These are phyloP conservation scores for Fraxinus xanthoxyloides DNA, from an alignment of 305 asterid genomes.

Conservation along the genomic window DNA sequence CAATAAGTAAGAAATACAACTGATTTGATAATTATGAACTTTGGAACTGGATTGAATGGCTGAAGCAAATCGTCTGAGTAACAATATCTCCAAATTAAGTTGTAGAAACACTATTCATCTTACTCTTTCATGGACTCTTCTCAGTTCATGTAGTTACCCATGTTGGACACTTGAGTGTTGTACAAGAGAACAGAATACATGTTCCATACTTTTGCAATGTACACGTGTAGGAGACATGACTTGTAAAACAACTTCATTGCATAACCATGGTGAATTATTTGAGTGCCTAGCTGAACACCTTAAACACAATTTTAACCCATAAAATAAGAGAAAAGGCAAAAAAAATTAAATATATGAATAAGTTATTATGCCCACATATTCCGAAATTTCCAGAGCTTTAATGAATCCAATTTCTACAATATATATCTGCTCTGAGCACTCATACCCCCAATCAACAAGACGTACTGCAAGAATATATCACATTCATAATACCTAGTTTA, in stretches of 20 bases:
- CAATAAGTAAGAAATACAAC: too few species aligned
- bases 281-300: background rate
- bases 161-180: background rate
- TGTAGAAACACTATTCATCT: background rate
- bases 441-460: constrained; percentile 11
- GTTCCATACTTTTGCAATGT: background rate
- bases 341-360: background rate
- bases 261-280: background rate
- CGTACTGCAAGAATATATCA: background rate
- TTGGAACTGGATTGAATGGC: too few species aligned
- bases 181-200: background rate
- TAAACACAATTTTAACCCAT: background rate
- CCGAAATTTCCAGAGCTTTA: background rate
- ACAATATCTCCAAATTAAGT: background rate
- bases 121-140: background rate
- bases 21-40: too few species aligned
- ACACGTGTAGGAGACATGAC: background rate
- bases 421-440: constrained; percentile 5
- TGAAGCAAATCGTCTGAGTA: background rate
- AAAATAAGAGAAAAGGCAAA: background rate
- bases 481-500: background rate
- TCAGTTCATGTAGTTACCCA: background rate
- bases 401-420: constrained; percentile 9
- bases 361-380: background rate
- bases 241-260: background rate